phyloP scores from a whole-genome alignment of 2,329 filamentous ascomycete species.

The Ophioceras dolichostomum region DNA sequence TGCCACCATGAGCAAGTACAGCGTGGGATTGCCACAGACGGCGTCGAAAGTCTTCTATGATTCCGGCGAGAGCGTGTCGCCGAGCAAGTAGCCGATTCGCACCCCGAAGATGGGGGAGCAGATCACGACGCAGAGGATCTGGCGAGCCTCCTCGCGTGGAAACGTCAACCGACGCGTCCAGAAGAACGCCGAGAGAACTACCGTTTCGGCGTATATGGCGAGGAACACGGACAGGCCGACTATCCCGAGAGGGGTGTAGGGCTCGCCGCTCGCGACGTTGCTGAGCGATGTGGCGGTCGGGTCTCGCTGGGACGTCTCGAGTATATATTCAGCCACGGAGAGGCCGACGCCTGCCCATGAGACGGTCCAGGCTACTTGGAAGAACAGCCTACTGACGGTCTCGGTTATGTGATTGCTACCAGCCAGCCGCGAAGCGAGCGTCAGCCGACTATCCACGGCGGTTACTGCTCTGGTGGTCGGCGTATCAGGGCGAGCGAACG shows the following conservation, averaged over 20 bases:
- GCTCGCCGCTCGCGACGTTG: background rate
- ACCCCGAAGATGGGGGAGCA: conserved; percentile 15
- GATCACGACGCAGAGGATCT: conserved; percentile 13
- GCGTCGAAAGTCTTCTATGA: conserved; percentile 4
- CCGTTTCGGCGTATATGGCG: conserved; percentile 3
- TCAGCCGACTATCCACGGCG: background rate
- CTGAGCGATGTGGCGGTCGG: no score
- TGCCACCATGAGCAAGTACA: conserved; percentile 17
- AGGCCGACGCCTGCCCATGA: conserved; percentile 5
- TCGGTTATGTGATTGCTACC: conserved; percentile 8
- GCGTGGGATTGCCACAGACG: conserved; percentile 10
- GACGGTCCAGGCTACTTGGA: conserved; percentile 4
- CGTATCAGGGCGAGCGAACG: no score
- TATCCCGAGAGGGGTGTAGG: conserved; percentile 4
- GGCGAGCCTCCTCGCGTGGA: conserved; percentile 12
- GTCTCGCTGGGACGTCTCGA: no score
- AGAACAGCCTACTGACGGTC: conserved; percentile 8
- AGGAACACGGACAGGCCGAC: conserved; percentile 4
- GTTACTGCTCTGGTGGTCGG: background rate
- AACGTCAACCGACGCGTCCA: conserved; percentile 4
- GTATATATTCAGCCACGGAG: conserved; percentile 6
- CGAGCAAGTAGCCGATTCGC: conserved; percentile 14
- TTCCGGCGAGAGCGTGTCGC: conserved; percentile 8
- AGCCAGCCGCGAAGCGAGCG: background rate
- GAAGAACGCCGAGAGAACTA: conserved; percentile 7